Percentiles rank a stretch among this genome's conserved stretches.
phyloP scores from a whole-genome alignment of 75 land plant species.

The Pinus tabuliformis region DNA sequence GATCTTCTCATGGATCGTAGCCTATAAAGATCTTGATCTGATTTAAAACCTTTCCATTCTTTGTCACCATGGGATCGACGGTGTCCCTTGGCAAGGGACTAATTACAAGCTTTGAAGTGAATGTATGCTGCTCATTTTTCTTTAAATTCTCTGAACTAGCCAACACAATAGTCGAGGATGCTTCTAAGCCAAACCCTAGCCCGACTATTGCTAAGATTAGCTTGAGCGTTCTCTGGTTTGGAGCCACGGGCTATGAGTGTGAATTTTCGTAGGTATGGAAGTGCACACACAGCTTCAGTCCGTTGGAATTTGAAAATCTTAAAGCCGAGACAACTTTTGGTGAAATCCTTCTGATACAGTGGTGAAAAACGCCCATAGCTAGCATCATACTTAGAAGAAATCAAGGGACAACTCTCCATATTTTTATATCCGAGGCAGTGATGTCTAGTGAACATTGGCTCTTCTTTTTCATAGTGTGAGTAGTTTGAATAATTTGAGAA shows the following conservation, averaged over 20 bases:
- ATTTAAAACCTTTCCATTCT: neutral
- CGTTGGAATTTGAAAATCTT: neutral
- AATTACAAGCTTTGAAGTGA: neutral
- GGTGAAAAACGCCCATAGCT: neutral
- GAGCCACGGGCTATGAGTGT: neutral
- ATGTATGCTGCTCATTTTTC: neutral
- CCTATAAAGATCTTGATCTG: slow-evolving; percentile 59
- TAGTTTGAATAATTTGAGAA: too few species aligned
- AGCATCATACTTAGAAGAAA: neutral
- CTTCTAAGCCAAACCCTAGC: neutral
- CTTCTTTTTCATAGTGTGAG: too few species aligned
- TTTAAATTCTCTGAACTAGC: neutral
- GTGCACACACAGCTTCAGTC: neutral
- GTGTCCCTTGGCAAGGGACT: neutral
- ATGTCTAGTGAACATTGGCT: too few species aligned
- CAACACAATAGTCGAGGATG: neutral
- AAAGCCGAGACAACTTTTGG: neutral
- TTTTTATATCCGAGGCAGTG: too few species aligned
- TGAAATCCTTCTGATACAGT: neutral
- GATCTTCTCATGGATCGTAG: slow-evolving; percentile 73
- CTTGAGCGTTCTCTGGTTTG: neutral
- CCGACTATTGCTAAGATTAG: neutral
- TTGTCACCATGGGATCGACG: neutral
- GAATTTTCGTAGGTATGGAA: neutral
- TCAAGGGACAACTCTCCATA: too few species aligned